A percentile compares a stretch with the other conserved stretches of the same genome.
phyloP scores from a whole-genome alignment of 371 early-diverging fungal genomes.

The Mortierella sp. region DNA sequence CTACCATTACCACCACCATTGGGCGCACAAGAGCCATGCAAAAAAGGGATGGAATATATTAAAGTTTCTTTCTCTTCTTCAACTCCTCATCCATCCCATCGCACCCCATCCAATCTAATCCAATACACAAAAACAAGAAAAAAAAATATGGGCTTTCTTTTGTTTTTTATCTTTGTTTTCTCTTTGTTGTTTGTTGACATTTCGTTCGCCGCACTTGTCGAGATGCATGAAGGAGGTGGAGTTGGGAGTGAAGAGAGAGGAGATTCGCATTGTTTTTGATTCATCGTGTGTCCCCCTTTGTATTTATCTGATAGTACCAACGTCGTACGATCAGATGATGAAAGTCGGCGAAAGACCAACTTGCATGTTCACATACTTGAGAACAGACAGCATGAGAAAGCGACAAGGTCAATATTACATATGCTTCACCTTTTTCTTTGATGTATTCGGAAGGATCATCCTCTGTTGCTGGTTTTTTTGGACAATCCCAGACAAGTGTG shows the following conservation, averaged over 20 bases:
- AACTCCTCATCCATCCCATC: too few species aligned
- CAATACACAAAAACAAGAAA: too few species aligned
- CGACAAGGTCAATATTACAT: not conserved
- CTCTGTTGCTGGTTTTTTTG: not conserved
- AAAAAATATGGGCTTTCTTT: not conserved
- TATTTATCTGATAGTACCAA: too few species aligned
- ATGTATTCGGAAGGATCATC: not conserved
- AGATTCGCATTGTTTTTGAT: not conserved
- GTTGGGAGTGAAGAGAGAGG: not conserved
- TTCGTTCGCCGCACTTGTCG: not conserved
- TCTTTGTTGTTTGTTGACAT: not conserved
- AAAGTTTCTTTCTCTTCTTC: not conserved
- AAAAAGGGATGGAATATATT: not conserved
- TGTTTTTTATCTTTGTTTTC: not conserved
- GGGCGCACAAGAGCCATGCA: slow-evolving; percentile 2
- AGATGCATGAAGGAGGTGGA: not conserved
- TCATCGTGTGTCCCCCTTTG: too few species aligned
- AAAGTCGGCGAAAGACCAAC: not conserved
- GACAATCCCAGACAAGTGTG: not conserved
- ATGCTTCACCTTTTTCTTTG: not conserved
- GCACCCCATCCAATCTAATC: not conserved
- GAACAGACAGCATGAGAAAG: not conserved
- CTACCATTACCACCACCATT: not conserved
- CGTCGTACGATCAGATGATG: not conserved
- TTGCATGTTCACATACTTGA: not conserved